Evolutionary conservation across 805 yeast species (phyloP), one percentile per base, ranked within the genome.

Genomic region (Candida schatavii): DNA sequence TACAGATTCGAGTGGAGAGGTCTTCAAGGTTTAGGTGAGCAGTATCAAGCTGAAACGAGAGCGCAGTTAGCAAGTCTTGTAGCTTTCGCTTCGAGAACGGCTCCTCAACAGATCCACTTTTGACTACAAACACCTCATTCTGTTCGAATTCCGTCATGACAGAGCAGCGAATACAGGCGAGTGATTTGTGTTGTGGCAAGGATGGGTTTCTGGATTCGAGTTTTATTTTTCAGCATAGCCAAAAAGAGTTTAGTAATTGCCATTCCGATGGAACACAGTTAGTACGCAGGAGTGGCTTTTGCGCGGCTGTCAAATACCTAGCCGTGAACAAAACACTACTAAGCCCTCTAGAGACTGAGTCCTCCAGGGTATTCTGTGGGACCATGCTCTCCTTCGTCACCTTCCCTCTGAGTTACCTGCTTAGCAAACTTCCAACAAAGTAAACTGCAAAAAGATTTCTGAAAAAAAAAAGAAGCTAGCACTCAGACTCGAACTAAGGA

Each of bases 401-500:
- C n/a, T n/a, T n/a, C n/a, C n/a, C n/a, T n/a, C n/a, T n/a, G n/a
- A n/a, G n/a, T n/a, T n/a, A n/a, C n/a, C n/a, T n/a, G n/a, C n/a
- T n/a, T n/a, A n/a, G n/a, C n/a, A n/a, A n/a, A n/a, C n/a, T n/a
- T n/a, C n/a, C n/a, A n/a, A n/a, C n/a, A n/a, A n/a, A n/a, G n/a
- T n/a, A n/a, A n/a, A n/a, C n/a, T n/a, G n/a, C n/a, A n/a, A n/a
- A n/a, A n/a, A n/a, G n/a, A n/a, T n/a, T n/a, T n/a, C n/a, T n/a
- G 26, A 37, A 41, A 27, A 44, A 30, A 20, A 64, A 71, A 56
- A 46, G 40, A 47, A 84, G 93, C 88, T 82, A 79, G 83, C 82
- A 77, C 88, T 83, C 95, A 83, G 96, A 81, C 64, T 87, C 82
- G 96, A 87, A 87, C 95, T 83, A 80, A 83, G 89, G 93, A 87